Base-by-base conservation (phyloP, 495 filamentous ascomycete genomes). In the Hypoxylon rickii region DNA sequence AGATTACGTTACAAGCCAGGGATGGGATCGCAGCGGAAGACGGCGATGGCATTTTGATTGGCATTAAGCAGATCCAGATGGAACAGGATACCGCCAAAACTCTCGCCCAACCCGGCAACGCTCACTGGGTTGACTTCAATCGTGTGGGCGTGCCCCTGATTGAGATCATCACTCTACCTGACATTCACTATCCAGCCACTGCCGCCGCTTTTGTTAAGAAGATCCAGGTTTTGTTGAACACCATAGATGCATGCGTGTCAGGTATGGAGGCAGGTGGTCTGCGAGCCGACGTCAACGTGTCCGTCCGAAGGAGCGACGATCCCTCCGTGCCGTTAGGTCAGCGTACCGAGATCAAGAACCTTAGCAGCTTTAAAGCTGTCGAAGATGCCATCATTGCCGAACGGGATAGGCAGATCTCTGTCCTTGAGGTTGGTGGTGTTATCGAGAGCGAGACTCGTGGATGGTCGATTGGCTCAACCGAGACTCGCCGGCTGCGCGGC, bases 81-180 rank as follows among this genome's bases (percentile, higher is more conserved):
- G 94, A 98, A 73, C 94, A 98, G 72, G 94, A 98, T 69, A 98
- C 94, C 7, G 94, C 91, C 38, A 97, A 97, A 70, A 96, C 95
- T 0, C 83, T 90, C 10, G 85, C 89, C 39, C 85, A 90, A 65
- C 84, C 83, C 4, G 86, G 81, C 2, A 83, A 79, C 1, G 84
- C 77, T n/a, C 84, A 89, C 49, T 82, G 95, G 54, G 75, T 99
- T 24, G 94, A 99, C 63, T 90, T 97, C 77, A 97, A 99, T 69
- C 86, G 94, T 15, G 92, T 92, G 1, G 91, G 89, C 3, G 80
- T 93, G 29, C 92, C 95, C 5, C 77, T 99, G 46, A 84, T 99
- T 38, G 94, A 99, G 73, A 90, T 99, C 49, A 97, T 99, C 62
- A 96, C 94, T 0, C 75, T 86, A 31, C 94, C 94, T 0, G 79